Evolutionary conservation across 352 stramenopile species (phyloP).

Genomic region (Globisporangium paroecandrum): DNA sequence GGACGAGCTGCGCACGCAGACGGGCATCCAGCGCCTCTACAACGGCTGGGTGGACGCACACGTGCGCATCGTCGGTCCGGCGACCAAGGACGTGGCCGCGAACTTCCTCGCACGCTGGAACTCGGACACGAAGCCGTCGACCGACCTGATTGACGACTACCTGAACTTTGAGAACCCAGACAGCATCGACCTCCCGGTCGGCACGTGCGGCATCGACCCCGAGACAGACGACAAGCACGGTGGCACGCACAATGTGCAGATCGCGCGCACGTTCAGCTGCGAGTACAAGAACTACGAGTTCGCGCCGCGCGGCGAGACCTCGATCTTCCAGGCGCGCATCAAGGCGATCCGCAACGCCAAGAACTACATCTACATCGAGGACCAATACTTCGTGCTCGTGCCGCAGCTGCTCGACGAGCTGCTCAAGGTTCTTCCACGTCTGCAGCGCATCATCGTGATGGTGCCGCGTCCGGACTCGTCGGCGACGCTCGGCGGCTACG

Average conservation of each 20-base stretch:
- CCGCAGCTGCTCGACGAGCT: conserved; percentile 41
- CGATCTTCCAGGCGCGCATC: conserved; percentile 42
- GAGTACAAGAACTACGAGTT: conserved; percentile 49
- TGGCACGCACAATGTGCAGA: conserved; percentile 35
- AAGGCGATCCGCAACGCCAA: conserved; percentile 51
- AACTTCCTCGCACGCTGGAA: conserved; percentile 63
- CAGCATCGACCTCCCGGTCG: neutral
- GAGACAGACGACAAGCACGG: conserved; percentile 10
- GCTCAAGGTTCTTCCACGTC: conserved; percentile 34
- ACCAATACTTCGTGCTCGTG: conserved; percentile 63
- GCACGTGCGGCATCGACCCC: conserved; percentile 12
- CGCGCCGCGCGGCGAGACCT: conserved; percentile 43
- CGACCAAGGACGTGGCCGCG: conserved; percentile 38
- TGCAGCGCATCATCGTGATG: conserved; percentile 53
- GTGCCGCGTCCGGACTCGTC: conserved; percentile 27
- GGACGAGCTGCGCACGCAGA: conserved; percentile 26
- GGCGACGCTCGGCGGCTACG: conserved; percentile 32
- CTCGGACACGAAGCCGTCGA: conserved; percentile 25
- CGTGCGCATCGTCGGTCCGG: conserved; percentile 41
- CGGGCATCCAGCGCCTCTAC: conserved; percentile 26
- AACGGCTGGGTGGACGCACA: conserved; percentile 53
- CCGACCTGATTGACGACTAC: conserved; percentile 27
- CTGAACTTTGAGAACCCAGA: conserved; percentile 47
- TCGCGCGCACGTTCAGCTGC: conserved; percentile 61
- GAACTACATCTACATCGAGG: conserved; percentile 70